Base-by-base conservation (phyloP, 106 monocot genomes). In the Allium sativum region DNA sequence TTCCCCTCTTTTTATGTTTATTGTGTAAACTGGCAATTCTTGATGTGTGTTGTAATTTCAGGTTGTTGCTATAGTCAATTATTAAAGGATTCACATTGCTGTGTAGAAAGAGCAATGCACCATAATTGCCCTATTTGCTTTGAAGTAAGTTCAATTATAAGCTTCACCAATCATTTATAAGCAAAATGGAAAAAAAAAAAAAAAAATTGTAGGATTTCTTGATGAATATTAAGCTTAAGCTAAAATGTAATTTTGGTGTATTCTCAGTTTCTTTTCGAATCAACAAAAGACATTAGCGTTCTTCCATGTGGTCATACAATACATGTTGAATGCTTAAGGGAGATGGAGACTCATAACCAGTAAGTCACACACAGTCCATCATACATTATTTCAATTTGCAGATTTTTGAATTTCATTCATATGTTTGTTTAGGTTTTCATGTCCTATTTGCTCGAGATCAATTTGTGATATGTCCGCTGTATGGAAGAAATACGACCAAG, bases 361-460 rank as follows among this genome's bases (percentile, higher is more conserved):
- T 93, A 80, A 80, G 84, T 69, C 17, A 42, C 57, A 48, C 17
- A 10, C 42, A 31, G 18, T 19, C 45, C 16, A 61, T 31, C 45
- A 46, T 4, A 21, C 19, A 44, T 44, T n/a, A n/a, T 22, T 6
- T 48, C 13, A 4, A 2, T 44, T 7, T 9, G 16, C 18, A 60
- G n/a, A 47, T 14, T 20, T 42, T 15, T 12, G 42, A 9, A 42
- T 3, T 18, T 31, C 5, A 5, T 31, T 31, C 31, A 31, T 31
- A 31, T 5, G 2, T 31, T 5, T 31, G 31, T 64, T 40, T 75
- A 93, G 93, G 62, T 88, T 79, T 75, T 72, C 88, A 9, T 93
- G 93, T 64, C 93, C 93, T 66, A 62, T 93, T 64, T 93, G 93
- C 76, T 82, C 79, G 1, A 81, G 73, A 61, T 93, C 93, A 10